Base-by-base conservation (phyloP, 768 basidiomycete genomes). In the Dictyophora rubrovolvata region DNA sequence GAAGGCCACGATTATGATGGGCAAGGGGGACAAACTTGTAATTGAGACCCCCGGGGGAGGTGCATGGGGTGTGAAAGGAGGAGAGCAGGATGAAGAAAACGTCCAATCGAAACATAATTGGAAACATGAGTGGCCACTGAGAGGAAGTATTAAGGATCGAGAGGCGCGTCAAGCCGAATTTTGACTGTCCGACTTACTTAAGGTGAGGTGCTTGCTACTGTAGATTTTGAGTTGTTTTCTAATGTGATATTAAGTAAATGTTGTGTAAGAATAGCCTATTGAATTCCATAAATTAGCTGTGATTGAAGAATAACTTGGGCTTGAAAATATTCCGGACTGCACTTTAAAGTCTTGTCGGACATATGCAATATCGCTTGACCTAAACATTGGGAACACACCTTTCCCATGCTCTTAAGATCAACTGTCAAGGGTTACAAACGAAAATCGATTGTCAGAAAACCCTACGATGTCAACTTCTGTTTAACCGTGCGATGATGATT, bases 1-100 rank as follows among this genome's bases (percentile, higher is more conserved):
- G 10, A 93, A 94, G 69, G 89, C 85, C 49, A 87, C 87, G 1
- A 79, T 93, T 53, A 82, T 79, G 74, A 93, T 94, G 86, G 89
- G 89, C 37, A 88, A 90, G 65, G 88, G 91, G 6, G 93, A 96
- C 67, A 75, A 77, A 53, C 68, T 96, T 60, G 64, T 86, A 60
- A 83, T 95, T 53, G 84, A 93, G 72, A 94, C 93, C 0, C 93
- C 93, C 0, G 93, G 93, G 0, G 93, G 86, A 9, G 93, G 93
- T 7, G 93, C 84, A 2, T 95, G 88, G 88, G 93, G 93, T 0
- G 64, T 56, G 12, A 60, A 64, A 48, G 57, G 52, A 50, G 60
- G 63, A 61, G 60, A 63, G 51, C 54, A 56, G 34, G 59, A 62
- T 58, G 52, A 56, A 28, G 63, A 63, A 54, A 55, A 23, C 11